Percentiles rank a stretch among this genome's conserved stretches.
These are phyloP conservation scores for Phialophora chinensis DNA, from an alignment of 2,329 filamentous ascomycete genomes.

Conservation along the genomic window DNA sequence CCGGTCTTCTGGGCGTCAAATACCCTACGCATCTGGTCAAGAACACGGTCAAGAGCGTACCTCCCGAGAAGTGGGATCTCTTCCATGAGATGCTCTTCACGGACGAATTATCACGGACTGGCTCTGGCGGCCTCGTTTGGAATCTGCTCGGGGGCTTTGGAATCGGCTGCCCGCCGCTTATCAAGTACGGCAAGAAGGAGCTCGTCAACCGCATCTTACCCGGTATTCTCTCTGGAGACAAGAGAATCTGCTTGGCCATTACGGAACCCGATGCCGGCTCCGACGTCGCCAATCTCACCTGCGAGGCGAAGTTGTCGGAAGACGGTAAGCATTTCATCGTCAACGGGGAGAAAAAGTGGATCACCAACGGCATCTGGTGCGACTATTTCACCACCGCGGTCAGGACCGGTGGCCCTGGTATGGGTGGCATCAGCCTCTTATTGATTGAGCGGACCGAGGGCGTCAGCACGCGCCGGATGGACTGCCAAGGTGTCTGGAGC, in stretches of 20 bases:
- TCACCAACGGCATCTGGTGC: conserved; percentile 94
- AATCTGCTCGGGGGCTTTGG: conserved; percentile 96
- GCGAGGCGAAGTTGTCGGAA: conserved; percentile 90
- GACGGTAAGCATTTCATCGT: conserved; percentile 98
- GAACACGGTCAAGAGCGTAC: conserved; percentile 75
- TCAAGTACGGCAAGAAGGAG: conserved; percentile 87
- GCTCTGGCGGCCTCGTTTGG: conserved; percentile 94
- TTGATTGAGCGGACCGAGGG: conserved; percentile 91
- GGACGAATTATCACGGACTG: conserved; percentile 87
- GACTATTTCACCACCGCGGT: conserved; percentile 99
- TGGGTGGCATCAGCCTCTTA: conserved; percentile 89
- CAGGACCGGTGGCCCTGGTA: conserved; percentile 83
- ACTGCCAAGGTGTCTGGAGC: conserved; percentile 97
- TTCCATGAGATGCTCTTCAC: conserved; percentile 98
- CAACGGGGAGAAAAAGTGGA: conserved; percentile 99
- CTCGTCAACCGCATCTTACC: conserved; percentile 88
- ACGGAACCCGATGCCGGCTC: conserved; percentile 95
- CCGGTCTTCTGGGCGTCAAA: conserved; percentile 80
- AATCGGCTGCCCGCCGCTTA: conserved; percentile 87
- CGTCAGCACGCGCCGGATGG: conserved; percentile 92
- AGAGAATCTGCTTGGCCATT: conserved; percentile 96
- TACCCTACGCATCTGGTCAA: conserved; percentile 78
- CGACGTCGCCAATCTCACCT: conserved; percentile 93
- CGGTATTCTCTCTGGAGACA: conserved; percentile 86
- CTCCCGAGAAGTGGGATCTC: conserved; percentile 90